Base-by-base conservation (phyloP, 176 grass and related monocot genomes). In the Echinochloa phyllopogon region DNA sequence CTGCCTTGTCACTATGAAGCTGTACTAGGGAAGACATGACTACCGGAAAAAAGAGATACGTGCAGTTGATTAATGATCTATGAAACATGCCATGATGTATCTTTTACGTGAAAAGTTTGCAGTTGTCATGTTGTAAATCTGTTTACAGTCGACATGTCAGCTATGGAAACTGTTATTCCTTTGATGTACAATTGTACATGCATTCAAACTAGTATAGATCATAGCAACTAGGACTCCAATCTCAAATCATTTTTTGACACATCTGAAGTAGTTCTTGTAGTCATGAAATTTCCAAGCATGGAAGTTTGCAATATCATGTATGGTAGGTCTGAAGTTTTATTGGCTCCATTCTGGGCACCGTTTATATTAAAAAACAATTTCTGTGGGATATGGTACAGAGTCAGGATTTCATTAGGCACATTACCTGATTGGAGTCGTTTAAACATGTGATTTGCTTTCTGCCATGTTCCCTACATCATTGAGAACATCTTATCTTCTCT, bases 401-500 rank as follows among this genome's bases (percentile, higher is more conserved):
- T 56, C 9, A 21, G n/a, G 41, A 36, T 82, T 86, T 23, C 63
- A 11, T 64, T 73, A 44, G 21, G 37, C 14, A 71, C 0, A 52
- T 72, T 82, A 40, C 63, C 10, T 82, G 37, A 72, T 82, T 64
- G 6, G 4, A 48, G 39, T 39, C 42, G 12, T 55, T 69, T 86
- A 76, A 62, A 27, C 47, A 4, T 33, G 10, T 62, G 2, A 81
- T 85, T 42, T 48, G 1, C 24, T 25, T 78, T 84, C 42, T 41
- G 3, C 38, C 17, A 56, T 40, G 47, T 15, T 82, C 29, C 23
- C 44, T 71, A 47, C 13, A 18, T 69, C 72, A 12, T 41, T 82
- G 7, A 50, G 25, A 65, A 47, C 13, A 23, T 79, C 75, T 51
- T 80, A 29, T 82, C 40, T 82, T 60, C 40, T 86, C 27, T 88